phyloP scores from a whole-genome alignment of 192 early-diverging fungal species.

The Allomyces javanicus region DNA sequence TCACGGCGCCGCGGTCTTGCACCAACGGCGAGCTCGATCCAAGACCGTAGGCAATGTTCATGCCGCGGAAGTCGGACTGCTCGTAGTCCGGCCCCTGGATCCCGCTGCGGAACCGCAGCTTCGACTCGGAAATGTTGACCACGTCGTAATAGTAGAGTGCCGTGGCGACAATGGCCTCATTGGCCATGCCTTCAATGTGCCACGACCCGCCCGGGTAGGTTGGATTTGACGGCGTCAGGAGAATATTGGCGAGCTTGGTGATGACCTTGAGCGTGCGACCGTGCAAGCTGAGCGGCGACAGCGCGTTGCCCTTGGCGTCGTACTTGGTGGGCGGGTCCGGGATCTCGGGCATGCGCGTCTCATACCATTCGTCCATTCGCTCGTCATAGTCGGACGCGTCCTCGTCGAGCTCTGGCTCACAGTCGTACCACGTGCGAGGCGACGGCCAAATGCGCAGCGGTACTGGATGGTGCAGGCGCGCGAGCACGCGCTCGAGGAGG shows the following conservation, averaged over 20 bases:
- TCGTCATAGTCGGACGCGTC: neutral
- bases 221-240: conserved; percentile 42
- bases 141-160: conserved; percentile 54
- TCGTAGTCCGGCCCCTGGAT: conserved; percentile 9
- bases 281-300: conserved; percentile 3
- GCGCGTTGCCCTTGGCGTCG: no score
- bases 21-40: no score
- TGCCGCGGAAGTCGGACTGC: conserved; percentile 8
- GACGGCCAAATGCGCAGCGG: no score
- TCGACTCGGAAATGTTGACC: conserved; percentile 43
- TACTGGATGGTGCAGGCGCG: no score
- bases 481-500: no score
- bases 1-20: conserved; percentile 24
- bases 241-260: conserved; percentile 48
- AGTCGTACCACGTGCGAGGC: no score
- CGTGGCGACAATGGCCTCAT: conserved; percentile 51
- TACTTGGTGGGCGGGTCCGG: neutral
- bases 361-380: conserved; percentile 3
- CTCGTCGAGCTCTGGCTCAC: neutral
- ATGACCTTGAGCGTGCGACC: conserved; percentile 37
- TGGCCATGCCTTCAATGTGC: conserved; percentile 52
- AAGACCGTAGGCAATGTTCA: no score
- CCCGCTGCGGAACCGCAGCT: conserved; percentile 28
- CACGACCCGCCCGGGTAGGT: conserved; percentile 29
- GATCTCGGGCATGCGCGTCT: neutral